Base-by-base conservation (phyloP, 1,139 yeast genomes). In the Kodamaea derodonti region DNA sequence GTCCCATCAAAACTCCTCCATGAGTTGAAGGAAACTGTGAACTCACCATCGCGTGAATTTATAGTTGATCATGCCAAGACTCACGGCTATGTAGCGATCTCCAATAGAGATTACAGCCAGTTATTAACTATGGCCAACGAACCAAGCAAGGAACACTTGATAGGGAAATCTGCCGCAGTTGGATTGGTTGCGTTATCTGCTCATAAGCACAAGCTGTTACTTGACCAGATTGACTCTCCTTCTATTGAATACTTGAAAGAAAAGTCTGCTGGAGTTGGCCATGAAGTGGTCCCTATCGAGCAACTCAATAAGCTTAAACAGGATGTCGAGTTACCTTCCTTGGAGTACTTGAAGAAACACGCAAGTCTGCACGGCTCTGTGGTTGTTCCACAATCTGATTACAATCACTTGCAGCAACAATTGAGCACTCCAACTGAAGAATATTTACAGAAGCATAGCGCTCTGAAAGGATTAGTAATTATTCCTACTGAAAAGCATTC, bases 91-190 rank as follows among this genome's bases (percentile, higher is more conserved):
- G 41, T 48, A 6, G 40, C 47, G 14, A 33, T 44, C 12, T 25
- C 39, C 11, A 34, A 29, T 14, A 30, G 34, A n/a, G 49, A 46
- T 14, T 51, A 58, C 37, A 45, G 53, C 3, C 49, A 47, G 6
- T 46, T 66, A 31, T 24, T 40, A 28, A 38, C 36, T 9, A 51
- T 51, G 28, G 60, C 65, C 3, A 46, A 55, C 20, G 45, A 53
- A 2, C 75, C 75, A 14, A 49, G 64, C 14, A 37, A 58, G 14
- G 68, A 62, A 2, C 62, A 62, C 33, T 39, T 77, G 16, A 38
- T 45, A 14, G 46, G 51, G 5, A 55, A 56, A 31, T 77, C 75
- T 28, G 39, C 42, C 2, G 37, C 39, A 2, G 36, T 40, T 6
- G 54, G 58, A 5, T 42, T 61, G 41, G 45, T 51, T 11, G 56